These are phyloP conservation scores for Phialophora expanda DNA, from an alignment of 2,329 filamentous ascomycete species.

Conservation along the genomic window DNA sequence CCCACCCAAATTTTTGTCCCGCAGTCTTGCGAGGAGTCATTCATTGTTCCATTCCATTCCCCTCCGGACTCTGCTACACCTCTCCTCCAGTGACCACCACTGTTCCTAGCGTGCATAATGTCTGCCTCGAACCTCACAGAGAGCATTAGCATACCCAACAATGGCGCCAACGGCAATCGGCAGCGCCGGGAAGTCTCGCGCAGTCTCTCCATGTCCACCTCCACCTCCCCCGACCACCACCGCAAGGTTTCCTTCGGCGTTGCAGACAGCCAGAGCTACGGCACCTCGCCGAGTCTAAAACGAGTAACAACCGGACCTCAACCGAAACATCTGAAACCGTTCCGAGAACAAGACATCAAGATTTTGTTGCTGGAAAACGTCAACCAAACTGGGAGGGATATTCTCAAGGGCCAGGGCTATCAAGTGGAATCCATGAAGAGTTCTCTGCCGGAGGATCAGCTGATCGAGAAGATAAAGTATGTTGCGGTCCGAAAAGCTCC, in stretches of 20 bases:
- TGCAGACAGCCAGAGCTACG: constrained; percentile 47
- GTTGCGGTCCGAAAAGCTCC: constrained; percentile 41
- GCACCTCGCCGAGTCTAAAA: constrained; percentile 48
- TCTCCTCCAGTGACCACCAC: not conserved
- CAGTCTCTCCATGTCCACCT: constrained; percentile 72
- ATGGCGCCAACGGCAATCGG: constrained; percentile 22
- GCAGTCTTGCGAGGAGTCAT: constrained; percentile 3
- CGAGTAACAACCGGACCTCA: constrained; percentile 53
- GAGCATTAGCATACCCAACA: constrained; percentile 35
- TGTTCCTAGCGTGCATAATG: constrained; percentile 23
- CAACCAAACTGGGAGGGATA: constrained; percentile 84
- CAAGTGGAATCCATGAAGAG: constrained; percentile 92
- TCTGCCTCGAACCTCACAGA: constrained; percentile 36
- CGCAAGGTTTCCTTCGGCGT: constrained; percentile 32
- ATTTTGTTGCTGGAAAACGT: constrained; percentile 95
- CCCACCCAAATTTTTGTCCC: constrained; percentile 18
- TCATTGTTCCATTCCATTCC: not conserved
- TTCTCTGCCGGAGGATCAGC: constrained; percentile 86
- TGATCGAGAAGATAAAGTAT: constrained; percentile 95
- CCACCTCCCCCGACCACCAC: constrained; percentile 71
- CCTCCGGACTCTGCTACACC: not conserved
- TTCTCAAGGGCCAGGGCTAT: constrained; percentile 84
- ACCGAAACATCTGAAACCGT: constrained; percentile 85
- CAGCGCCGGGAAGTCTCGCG: constrained; percentile 57
- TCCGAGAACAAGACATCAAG: constrained; percentile 94